These are phyloP conservation scores for Alternaria triticina DNA, from an alignment of 2,329 filamentous ascomycete species.

Conservation along the genomic window DNA sequence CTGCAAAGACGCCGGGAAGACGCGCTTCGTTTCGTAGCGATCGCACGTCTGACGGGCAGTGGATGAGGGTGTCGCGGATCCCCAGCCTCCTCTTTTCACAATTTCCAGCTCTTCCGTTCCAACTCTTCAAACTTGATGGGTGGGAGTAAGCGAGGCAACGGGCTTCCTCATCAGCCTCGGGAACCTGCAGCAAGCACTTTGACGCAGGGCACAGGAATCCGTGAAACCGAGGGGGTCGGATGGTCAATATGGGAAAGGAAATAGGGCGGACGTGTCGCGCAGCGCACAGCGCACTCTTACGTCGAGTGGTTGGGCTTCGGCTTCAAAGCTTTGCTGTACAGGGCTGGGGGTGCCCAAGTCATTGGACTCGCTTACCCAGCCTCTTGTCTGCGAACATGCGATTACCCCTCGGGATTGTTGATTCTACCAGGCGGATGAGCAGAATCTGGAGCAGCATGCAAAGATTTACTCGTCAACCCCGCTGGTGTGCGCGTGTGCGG, in stretches of 20 bases:
- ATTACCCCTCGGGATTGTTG: conserved; percentile 11
- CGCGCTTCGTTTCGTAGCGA: conserved; percentile 7
- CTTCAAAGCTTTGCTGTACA: conserved; percentile 23
- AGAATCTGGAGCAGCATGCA: background rate
- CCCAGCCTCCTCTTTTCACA: conserved; percentile 1
- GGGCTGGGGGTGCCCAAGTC: conserved; percentile 29
- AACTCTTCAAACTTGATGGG: conserved; percentile 5
- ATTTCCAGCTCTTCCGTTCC: conserved; percentile 8
- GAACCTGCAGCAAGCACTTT: conserved; percentile 18
- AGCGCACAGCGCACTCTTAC: conserved; percentile 30
- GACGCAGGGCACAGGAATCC: conserved; percentile 19
- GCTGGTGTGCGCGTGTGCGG: background rate
- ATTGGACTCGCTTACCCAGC: conserved; percentile 34
- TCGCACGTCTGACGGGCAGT: background rate
- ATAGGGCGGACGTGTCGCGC: conserved; percentile 16
- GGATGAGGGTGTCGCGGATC: background rate
- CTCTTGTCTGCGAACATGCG: conserved; percentile 25
- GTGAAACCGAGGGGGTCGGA: conserved; percentile 2
- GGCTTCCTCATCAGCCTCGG: conserved; percentile 11
- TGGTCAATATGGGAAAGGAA: conserved; percentile 12
- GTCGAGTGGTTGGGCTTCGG: conserved; percentile 35
- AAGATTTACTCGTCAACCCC: background rate
- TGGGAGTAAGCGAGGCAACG: conserved; percentile 18
- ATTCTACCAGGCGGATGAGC: background rate
- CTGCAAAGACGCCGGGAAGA: conserved; percentile 4